Conservation (phyloP, 1,284 basidiomycete species). For the Trametes versicolor region DNA sequence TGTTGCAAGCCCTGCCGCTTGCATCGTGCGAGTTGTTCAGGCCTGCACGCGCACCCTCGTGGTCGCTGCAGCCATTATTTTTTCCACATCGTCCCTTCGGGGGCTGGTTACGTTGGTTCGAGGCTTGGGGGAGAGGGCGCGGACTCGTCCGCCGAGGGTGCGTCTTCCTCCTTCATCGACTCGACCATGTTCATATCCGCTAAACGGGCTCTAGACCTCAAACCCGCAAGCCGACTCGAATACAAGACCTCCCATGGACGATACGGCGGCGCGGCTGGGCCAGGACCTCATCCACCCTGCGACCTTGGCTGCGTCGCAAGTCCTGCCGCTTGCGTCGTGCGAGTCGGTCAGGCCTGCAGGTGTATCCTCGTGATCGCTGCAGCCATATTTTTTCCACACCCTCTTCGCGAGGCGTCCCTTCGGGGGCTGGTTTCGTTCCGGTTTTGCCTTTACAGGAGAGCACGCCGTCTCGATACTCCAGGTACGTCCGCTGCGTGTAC, state of each 20-base stretch:
- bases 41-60: slow-evolving; percentile 2
- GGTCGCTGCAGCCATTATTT: slow-evolving; percentile 2
- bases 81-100: neutral
- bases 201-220: too few relatives aligned
- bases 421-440: neutral
- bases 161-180: too few relatives aligned
- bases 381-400: slow-evolving; percentile 5
- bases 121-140: too few relatives aligned
- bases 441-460: too few relatives aligned
- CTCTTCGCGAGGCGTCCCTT: slow-evolving; percentile 6
- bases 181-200: too few relatives aligned
- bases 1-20: neutral
- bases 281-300: neutral
- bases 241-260: too few relatives aligned
- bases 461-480: too few relatives aligned
- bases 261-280: neutral
- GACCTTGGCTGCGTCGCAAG: neutral
- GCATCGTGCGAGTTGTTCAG: neutral
- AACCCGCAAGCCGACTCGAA: neutral
- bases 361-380: neutral
- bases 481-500: too few relatives aligned
- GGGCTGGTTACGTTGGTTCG: neutral
- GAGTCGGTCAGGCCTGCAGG: neutral
- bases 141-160: too few relatives aligned
- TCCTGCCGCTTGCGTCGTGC: neutral